Conservation (phyloP, 2,329 filamentous ascomycete genomes). For the Sporothrix inflata region DNA sequence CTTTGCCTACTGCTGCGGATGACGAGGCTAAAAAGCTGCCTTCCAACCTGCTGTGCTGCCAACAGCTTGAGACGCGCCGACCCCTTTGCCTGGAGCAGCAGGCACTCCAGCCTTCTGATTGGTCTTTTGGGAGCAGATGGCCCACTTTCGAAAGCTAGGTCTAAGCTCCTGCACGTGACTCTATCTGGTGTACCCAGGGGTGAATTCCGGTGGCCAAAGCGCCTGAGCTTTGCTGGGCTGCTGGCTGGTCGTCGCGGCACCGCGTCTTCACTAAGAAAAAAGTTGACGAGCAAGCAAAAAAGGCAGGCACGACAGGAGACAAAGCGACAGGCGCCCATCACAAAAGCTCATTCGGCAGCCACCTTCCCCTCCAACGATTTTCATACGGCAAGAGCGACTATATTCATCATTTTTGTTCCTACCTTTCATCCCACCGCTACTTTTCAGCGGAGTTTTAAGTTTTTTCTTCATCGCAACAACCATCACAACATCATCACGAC, state of each 20-base stretch:
- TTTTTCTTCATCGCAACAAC: not conserved
- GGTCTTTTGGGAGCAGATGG: not conserved
- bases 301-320: conserved; percentile 8
- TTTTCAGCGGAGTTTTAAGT: not conserved
- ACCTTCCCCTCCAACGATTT: not conserved
- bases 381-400: not conserved
- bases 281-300: conserved; percentile 8
- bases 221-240: conserved; percentile 4
- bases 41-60: conserved; percentile 38
- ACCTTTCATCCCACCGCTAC: not conserved
- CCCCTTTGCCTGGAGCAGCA: conserved; percentile 23
- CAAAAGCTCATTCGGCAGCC: not conserved
- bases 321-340: conserved; percentile 19
- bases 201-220: conserved; percentile 14
- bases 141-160: not conserved
- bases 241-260: conserved; percentile 24
- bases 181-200: not conserved
- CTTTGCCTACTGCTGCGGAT: conserved; percentile 41
- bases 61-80: conserved; percentile 26
- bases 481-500: not conserved
- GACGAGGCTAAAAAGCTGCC: conserved; percentile 60
- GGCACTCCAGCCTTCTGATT: conserved; percentile 18
- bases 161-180: conserved; percentile 26
- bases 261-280: conserved; percentile 27
- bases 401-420: not conserved